Conservation (phyloP, 768 basidiomycete genomes). For the Sporobolomyces phaffii region DNA sequence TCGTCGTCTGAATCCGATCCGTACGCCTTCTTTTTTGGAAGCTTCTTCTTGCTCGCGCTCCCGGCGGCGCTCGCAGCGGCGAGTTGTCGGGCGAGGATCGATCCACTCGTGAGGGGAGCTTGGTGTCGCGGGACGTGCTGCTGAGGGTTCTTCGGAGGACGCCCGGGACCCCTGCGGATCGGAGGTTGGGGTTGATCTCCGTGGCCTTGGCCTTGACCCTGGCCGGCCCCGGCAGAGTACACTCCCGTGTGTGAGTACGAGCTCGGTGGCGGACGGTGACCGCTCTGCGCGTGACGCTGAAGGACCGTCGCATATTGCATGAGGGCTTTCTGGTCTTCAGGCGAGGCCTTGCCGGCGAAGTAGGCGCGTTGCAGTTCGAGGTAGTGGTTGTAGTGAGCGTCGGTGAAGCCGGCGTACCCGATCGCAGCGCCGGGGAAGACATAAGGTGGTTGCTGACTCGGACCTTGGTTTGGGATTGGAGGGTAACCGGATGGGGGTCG, state of each 20-base stretch:
- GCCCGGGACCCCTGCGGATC: neutral
- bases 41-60: constrained; percentile 18
- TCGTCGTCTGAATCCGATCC: constrained; percentile 40
- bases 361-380: constrained; percentile 16
- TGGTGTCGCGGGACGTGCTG: constrained; percentile 3
- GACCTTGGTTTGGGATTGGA: no score
- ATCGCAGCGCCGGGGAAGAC: constrained; percentile 9
- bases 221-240: no score
- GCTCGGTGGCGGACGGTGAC: neutral
- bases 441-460: neutral
- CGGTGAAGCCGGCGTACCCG: constrained; percentile 16
- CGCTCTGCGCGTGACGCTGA: neutral
- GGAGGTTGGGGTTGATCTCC: neutral
- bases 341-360: neutral
- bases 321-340: constrained; percentile 1
- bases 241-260: constrained; percentile 5
- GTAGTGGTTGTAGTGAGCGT: constrained; percentile 27
- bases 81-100: constrained; percentile 35
- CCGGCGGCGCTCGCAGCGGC: neutral
- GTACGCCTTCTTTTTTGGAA: constrained; percentile 20
- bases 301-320: constrained; percentile 21
- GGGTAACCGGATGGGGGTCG: neutral
- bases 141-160: neutral
- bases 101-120: constrained; percentile 16
- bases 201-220: no score